Base-by-base conservation (phyloP, 31 red algal genomes). In the Endocladia muricata region DNA sequence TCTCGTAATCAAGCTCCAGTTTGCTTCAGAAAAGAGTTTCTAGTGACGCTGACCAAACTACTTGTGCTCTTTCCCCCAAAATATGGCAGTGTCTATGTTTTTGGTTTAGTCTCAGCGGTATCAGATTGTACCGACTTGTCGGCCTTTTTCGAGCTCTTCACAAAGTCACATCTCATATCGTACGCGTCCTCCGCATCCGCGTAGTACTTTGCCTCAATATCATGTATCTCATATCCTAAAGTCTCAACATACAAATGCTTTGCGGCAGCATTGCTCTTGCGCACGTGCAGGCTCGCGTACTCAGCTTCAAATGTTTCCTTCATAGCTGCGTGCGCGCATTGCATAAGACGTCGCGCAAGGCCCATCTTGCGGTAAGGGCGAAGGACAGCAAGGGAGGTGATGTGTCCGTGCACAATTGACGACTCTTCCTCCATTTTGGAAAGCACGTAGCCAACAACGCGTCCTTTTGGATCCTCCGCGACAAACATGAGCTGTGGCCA, bases 401-500 rank as follows among this genome's bases (percentile, higher is more conserved):
- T 98, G 61, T 98, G 96, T 3, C 96, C 96, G 83, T 95, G 96
- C 11, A 89, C 77, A 9, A 81, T 61, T 31, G 86, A 89, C 11
- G 82, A 75, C 56, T 88, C 88, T 51, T 97, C 94, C 70, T 98
- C 96, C 96, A 98, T 84, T 64, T 98, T 98, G 11, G 92, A 93
- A 29, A 98, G 81, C 7, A 98, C 96, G 67, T 98, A 98, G 34
- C 96, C 96, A 17, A 98, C 96, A 2, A 98, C 76, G 29, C 82
- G 81, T 4, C 77, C 85, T 56, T 82, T 79, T 13, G 34, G 68
- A 73, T 98, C 92, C 76, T 98, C 96, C 2, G 96, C 96, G 6
- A 98, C 96, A 65, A 89, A 95, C 78, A 98, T 91, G 47, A 98
- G 76, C 48, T 98, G 96, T 31, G 96, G 96, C 92, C 92, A 98